phyloP scores from a whole-genome alignment of 225 moss, liverwort and hornwort genomes.

The Ulota crispa region DNA sequence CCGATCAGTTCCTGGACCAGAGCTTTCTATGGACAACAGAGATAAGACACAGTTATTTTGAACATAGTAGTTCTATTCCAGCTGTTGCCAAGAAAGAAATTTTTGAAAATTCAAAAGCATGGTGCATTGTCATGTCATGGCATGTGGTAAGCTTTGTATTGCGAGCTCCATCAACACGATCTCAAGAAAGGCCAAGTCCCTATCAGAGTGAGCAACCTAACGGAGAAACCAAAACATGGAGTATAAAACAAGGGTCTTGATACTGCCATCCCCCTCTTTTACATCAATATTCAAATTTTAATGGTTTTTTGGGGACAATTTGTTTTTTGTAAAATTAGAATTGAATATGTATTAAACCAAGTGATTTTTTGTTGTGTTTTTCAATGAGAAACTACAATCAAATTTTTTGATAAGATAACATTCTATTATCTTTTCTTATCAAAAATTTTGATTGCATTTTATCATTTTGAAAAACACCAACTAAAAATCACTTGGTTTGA shows the following conservation, averaged over 20 bases:
- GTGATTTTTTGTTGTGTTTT: no score
- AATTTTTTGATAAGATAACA: no score
- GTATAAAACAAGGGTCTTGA: not conserved
- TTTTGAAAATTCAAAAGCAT: not conserved
- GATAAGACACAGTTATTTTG: not conserved
- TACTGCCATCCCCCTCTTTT: no score
- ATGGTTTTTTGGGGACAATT: no score
- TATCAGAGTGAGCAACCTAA: not conserved
- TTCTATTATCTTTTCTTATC: no score
- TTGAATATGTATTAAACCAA: no score
- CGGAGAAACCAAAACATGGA: not conserved
- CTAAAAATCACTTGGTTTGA: no score
- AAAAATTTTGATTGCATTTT: no score
- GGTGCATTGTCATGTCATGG: not conserved
- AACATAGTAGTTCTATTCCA: not conserved
- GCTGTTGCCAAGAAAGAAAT: not conserved
- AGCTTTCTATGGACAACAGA: conserved; percentile 1
- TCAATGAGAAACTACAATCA: no score
- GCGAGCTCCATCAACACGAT: not conserved
- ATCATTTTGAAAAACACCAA: no score
- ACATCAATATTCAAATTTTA: no score
- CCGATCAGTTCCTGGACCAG: conserved; percentile 9
- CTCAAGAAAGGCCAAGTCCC: not conserved
- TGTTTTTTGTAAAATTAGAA: no score
- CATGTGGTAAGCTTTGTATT: not conserved